Evolutionary conservation across 2,329 filamentous ascomycete genomes (phyloP), one percentile per base, ranked within the genome.

Genomic region (Ophiostoma ulmi): DNA sequence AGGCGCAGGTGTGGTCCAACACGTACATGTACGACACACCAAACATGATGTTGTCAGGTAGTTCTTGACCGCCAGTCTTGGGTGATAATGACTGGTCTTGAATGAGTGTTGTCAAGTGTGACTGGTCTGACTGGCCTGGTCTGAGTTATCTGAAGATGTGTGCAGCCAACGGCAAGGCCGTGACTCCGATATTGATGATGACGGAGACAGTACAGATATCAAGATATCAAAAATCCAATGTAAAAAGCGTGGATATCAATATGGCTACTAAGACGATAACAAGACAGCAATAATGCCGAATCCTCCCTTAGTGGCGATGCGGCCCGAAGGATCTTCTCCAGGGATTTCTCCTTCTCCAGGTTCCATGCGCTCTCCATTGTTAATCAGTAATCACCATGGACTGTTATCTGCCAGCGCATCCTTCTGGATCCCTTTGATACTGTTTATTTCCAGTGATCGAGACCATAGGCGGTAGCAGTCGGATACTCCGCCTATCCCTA

Each of bases 51-150:
- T 58, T 58, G 52, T 26, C 52, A 58, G 52, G 52, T 26, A 13
- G 52, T 58, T 58, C 52, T 58, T 58, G 52, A 58, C 52, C 52
- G 52, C 52, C 52, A 58, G 52, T 48, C 44, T n/a, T 48, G 44
- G 44, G 17, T 48, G 44, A n/a, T n/a, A 48, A 48, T 48, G 17
- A 48, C 5, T 48, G 44, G 44, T n/a, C 44, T 48, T n/a, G 44
- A 48, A 7, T 48, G 44, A 6, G 44, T 20, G 44, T 44, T 17
- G 41, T 44, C 41, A 3, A 44, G 41, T 44, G 20, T 44, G 41
- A 44, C 41, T 44, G 41, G 41, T 17, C 41, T 44, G 41, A 44
- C 14, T 48, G 44, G 44, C 14, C 44, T 48, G 5, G 44, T 48
- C 17, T 48, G 44, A 48, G 44, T 48, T 20, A n/a, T 48, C 17